A percentile compares a stretch with the other conserved stretches of the same genome.
Evolutionary conservation across 2,329 filamentous ascomycete genomes (phyloP).

Genomic region (Helotiales sp.): DNA sequence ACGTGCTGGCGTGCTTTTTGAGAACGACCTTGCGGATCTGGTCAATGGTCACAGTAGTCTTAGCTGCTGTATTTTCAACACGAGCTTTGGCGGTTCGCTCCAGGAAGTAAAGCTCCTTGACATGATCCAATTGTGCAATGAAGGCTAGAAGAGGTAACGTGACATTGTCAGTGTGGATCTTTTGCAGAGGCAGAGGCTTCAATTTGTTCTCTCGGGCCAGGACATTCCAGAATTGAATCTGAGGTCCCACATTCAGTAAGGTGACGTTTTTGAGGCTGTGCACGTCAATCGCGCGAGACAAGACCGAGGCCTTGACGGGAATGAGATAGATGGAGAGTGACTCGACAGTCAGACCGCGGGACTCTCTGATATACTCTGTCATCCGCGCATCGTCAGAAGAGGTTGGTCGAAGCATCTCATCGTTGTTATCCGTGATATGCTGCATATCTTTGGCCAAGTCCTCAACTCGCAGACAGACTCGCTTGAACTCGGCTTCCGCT

Average conservation of each 20-base stretch:
- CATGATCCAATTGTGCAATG: slow-evolving; percentile 50
- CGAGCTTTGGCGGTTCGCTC: slow-evolving; percentile 53
- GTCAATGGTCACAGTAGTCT: slow-evolving; percentile 51
- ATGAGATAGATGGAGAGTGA: slow-evolving; percentile 58
- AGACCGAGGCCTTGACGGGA: slow-evolving; percentile 57
- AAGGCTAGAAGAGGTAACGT: slow-evolving; percentile 54
- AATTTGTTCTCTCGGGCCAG: slow-evolving; percentile 54
- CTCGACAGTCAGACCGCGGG: slow-evolving; percentile 57
- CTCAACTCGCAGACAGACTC: slow-evolving; percentile 4
- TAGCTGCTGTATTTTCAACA: slow-evolving; percentile 53
- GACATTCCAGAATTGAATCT: slow-evolving; percentile 59
- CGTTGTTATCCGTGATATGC: slow-evolving; percentile 9
- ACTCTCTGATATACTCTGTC: slow-evolving; percentile 56
- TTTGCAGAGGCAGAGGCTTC: slow-evolving; percentile 52
- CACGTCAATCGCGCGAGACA: slow-evolving; percentile 58
- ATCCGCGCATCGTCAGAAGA: slow-evolving; percentile 9
- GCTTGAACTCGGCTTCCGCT: slow-evolving; percentile 11
- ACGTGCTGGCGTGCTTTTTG: slow-evolving; percentile 54
- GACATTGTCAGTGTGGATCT: slow-evolving; percentile 65
- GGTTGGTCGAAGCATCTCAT: slow-evolving; percentile 2
- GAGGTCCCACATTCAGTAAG: slow-evolving; percentile 63
- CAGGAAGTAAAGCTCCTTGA: slow-evolving; percentile 61
- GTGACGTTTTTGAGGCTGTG: slow-evolving; percentile 56
- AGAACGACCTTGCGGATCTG: slow-evolving; percentile 58
- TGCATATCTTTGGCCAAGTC: slow-evolving; percentile 15